phyloP scores from a whole-genome alignment of 1,139 yeast species.

The Yamadazyma diddensiae region DNA sequence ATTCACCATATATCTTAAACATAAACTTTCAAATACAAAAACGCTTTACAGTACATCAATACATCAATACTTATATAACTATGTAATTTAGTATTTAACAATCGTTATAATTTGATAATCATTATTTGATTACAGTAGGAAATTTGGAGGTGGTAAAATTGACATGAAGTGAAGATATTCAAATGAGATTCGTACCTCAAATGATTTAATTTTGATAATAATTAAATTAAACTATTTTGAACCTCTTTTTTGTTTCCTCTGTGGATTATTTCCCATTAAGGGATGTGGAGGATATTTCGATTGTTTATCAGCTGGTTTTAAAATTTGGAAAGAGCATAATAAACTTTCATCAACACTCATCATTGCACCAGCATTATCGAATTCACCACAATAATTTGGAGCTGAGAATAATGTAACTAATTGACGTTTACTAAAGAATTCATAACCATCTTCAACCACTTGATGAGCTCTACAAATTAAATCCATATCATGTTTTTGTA shows the following conservation, averaged over 20 bases:
- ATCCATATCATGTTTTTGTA: constrained; percentile 96
- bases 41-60: no score
- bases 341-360: constrained; percentile 97
- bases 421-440: constrained; percentile 92
- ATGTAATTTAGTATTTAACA: constrained; percentile 2
- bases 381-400: constrained; percentile 98
- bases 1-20: no score
- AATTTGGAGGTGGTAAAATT: neutral
- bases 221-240: constrained; percentile 34
- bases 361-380: constrained; percentile 98
- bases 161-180: constrained; percentile 1
- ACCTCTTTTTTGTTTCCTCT: constrained; percentile 68
- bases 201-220: neutral
- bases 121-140: constrained; percentile 1
- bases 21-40: no score
- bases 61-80: constrained; percentile 4
- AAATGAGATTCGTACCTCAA: neutral
- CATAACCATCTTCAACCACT: constrained; percentile 98
- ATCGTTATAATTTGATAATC: constrained; percentile 1
- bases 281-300: constrained; percentile 60
- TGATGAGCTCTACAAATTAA: constrained; percentile 97
- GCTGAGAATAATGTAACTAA: constrained; percentile 93
- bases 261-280: constrained; percentile 60
- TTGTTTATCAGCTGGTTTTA: constrained; percentile 93
- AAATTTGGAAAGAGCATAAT: constrained; percentile 94